These are phyloP conservation scores for Lachnellula subtilissima DNA, from an alignment of 2,329 filamentous ascomycete genomes.

Conservation along the genomic window DNA sequence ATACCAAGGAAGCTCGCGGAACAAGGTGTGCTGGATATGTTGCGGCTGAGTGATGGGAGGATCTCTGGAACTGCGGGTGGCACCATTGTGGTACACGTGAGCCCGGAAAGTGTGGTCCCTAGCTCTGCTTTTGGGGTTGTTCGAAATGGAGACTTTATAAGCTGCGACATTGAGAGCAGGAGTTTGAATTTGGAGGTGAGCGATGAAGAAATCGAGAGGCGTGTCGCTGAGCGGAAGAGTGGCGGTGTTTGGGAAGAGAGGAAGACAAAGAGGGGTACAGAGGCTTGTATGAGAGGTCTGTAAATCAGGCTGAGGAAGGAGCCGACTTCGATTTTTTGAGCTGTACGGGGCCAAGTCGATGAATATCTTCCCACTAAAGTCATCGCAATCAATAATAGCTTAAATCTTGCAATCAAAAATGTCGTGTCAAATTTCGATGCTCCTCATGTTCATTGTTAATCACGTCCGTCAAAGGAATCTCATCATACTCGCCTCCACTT, in stretches of 20 bases:
- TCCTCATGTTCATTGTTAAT: neutral
- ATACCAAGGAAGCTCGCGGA: slow-evolving; percentile 44
- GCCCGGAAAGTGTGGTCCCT: slow-evolving; percentile 44
- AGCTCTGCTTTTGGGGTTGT: slow-evolving; percentile 45
- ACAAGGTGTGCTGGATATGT: slow-evolving; percentile 47
- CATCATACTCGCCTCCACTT: neutral
- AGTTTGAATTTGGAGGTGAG: slow-evolving; percentile 34
- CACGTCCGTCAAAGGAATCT: slow-evolving; percentile 1
- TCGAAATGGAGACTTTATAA: slow-evolving; percentile 43
- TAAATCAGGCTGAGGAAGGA: slow-evolving; percentile 55
- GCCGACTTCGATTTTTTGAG: slow-evolving; percentile 59
- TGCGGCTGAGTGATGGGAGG: slow-evolving; percentile 48
- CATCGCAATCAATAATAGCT: too few species aligned
- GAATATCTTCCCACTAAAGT: neutral
- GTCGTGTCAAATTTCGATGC: neutral
- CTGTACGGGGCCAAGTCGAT: neutral
- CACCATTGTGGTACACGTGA: slow-evolving; percentile 49
- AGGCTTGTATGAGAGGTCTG: slow-evolving; percentile 53
- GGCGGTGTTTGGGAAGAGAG: slow-evolving; percentile 33
- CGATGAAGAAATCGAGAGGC: slow-evolving; percentile 19
- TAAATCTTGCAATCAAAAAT: too few species aligned
- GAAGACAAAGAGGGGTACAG: slow-evolving; percentile 47
- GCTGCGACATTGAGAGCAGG: slow-evolving; percentile 40
- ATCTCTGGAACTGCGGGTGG: slow-evolving; percentile 53
- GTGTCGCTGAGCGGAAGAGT: slow-evolving; percentile 18